Conservation (phyloP, 345 rosid species). For the Eucalyptus sp. region DNA sequence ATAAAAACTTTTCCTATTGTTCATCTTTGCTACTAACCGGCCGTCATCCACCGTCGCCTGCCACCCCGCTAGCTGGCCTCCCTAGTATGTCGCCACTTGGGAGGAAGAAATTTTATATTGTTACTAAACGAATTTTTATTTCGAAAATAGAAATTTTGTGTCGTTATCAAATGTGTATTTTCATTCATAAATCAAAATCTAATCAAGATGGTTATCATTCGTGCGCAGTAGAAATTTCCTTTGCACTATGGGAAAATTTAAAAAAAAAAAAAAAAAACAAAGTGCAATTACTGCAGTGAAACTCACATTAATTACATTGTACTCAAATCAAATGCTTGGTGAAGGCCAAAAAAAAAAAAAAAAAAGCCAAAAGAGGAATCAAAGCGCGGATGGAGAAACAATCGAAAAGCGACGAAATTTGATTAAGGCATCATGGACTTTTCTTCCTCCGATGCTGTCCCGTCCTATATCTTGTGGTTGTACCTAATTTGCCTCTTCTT, state of each 20-base stretch:
- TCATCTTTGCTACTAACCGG: accelerated
- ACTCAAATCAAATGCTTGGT: not conserved
- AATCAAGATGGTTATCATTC: no score
- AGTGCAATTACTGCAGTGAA: not conserved
- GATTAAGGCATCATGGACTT: not conserved
- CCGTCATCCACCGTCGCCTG: accelerated
- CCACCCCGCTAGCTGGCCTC: accelerated
- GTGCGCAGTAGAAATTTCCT: accelerated
- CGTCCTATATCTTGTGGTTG: not conserved
- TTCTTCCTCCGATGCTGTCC: not conserved
- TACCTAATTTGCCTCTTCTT: not conserved
- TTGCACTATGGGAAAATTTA: not conserved
- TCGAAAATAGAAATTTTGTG: accelerated
- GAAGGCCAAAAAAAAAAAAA: not conserved
- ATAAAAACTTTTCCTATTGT: accelerated
- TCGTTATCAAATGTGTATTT: accelerated
- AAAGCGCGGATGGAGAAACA: not conserved
- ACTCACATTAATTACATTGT: not conserved
- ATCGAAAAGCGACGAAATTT: not conserved
- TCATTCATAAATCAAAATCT: no score
- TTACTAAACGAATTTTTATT: accelerated
- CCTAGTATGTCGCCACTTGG: accelerated
- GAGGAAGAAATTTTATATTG: accelerated
- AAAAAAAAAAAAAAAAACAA: no score
- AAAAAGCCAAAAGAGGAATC: no score